Evolutionary conservation across 495 filamentous ascomycete species (phyloP).

Genomic region (Geoglossum glabrum): DNA sequence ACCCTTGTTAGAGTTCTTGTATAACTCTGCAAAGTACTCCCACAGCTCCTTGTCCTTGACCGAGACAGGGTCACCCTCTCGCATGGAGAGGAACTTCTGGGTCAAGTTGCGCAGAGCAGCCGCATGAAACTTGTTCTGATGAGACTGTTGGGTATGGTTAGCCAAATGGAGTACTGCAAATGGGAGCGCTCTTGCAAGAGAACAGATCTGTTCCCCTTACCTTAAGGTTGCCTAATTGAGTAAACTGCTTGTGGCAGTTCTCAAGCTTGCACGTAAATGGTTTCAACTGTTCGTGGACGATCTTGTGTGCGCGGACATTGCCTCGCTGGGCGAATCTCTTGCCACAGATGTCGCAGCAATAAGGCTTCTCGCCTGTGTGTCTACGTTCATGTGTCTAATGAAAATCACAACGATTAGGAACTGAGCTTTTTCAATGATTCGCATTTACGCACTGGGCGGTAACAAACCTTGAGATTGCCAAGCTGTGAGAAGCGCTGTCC

Average conservation of each 20-base stretch:
- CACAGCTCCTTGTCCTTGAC: conserved; percentile 58
- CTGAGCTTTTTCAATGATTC: not conserved
- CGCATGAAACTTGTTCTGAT: conserved; percentile 85
- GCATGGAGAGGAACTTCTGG: conserved; percentile 44
- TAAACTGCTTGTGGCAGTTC: conserved; percentile 68
- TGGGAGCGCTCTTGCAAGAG: not conserved
- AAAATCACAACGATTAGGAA: not conserved
- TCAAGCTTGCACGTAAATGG: conserved; percentile 68
- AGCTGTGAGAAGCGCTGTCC: conserved; percentile 70
- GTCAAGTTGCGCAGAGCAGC: conserved; percentile 53
- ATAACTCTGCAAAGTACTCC: conserved; percentile 69
- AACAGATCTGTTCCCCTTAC: conserved; percentile 19
- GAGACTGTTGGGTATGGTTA: conserved; percentile 33
- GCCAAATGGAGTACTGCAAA: not conserved
- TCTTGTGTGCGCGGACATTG: conserved; percentile 72
- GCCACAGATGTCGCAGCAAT: conserved; percentile 61
- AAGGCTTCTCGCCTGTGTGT: conserved; percentile 78
- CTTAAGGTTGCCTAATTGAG: conserved; percentile 78
- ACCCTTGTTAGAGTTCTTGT: conserved; percentile 89
- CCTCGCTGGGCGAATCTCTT: conserved; percentile 70
- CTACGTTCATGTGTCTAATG: conserved; percentile 64
- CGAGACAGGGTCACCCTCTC: conserved; percentile 38
- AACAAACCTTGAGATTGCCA: conserved; percentile 64
- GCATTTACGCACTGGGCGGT: not conserved
- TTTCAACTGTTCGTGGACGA: conserved; percentile 57